Evolutionary conservation across 305 asterid species (phyloP).

Genomic region (Fraxinus baroniana): DNA sequence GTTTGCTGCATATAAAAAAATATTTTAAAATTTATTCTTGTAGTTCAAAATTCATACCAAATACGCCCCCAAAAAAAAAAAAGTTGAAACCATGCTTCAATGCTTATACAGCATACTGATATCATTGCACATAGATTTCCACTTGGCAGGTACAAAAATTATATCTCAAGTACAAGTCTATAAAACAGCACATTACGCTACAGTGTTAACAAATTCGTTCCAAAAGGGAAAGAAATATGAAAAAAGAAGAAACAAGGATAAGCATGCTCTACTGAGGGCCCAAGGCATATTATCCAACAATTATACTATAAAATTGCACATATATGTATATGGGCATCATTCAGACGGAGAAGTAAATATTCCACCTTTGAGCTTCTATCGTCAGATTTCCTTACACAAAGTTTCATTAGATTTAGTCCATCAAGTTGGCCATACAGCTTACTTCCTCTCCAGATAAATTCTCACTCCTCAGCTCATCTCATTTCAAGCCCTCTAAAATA

Average conservation of each 20-base stretch:
- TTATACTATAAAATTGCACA: background rate
- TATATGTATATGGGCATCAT: background rate
- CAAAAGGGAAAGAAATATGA: background rate
- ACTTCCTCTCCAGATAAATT: background rate
- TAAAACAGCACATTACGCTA: background rate
- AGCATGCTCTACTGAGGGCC: background rate
- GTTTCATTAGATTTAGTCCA: background rate
- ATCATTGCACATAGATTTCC: background rate
- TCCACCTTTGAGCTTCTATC: background rate
- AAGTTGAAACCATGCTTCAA: background rate
- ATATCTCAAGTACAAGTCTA: background rate
- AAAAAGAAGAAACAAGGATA: background rate
- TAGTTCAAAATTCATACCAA: background rate
- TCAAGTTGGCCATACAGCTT: background rate
- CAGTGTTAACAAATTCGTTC: background rate
- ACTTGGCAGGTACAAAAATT: background rate
- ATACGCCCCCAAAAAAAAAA: background rate
- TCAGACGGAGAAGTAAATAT: background rate
- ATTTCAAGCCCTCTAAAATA: background rate
- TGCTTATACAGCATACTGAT: background rate
- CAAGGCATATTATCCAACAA: background rate
- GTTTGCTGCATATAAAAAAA: slow-evolving; percentile 27
- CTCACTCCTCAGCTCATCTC: background rate
- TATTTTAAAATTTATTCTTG: background rate
- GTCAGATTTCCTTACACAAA: background rate